Evolutionary conservation across 1,139 yeast species (phyloP), one percentile per base, ranked within the genome.

Genomic region (Saccharomycopsis crataegensis): DNA sequence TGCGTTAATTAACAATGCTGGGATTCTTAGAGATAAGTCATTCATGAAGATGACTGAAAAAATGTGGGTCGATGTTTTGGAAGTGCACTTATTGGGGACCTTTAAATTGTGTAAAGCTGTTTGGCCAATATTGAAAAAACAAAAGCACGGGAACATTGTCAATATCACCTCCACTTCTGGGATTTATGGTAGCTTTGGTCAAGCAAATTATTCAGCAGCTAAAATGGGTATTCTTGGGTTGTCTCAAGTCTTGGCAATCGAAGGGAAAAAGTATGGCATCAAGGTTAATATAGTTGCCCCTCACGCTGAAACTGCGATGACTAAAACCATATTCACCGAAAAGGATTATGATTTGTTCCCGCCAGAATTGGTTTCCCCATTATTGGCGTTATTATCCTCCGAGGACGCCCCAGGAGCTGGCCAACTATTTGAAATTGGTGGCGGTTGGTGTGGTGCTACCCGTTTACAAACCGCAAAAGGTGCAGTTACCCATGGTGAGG

Each of bases 271-370:
- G 70, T 67, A 74, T 65, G 83, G 85, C 66, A 88, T 93, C 63
- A 76, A 77, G 65, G 93, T 83, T 57, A 88, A 91, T 67, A 78
- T 82, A 50, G 85, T 90, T 68, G 98, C 98, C 48, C 99, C 99
- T 57, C 96, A 91, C 68, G 98, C 98, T 46, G 97, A 91, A 67
- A 91, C 99, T 51, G 93, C 95, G 59, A 93, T 93, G 99, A 93
- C 98, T 38, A 79, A 81, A 66, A 85, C 96, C 8, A 80, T 93
- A 53, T 88, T 91, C 73, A 78, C 82, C 53, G 74, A 74, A 53
- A 98, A 91, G 69, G 72, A 79, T 73, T 75, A 77, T 60, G 88
- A 88, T 70, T 81, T 84, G 65, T 89, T 85, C 72, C 90, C 88
- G 64, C 93, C 98, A 16, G 82, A 84, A 58, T 89, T 82, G 67